phyloP scores from a whole-genome alignment of 2,329 filamentous ascomycete species.

The Sarocladium kiliense region DNA sequence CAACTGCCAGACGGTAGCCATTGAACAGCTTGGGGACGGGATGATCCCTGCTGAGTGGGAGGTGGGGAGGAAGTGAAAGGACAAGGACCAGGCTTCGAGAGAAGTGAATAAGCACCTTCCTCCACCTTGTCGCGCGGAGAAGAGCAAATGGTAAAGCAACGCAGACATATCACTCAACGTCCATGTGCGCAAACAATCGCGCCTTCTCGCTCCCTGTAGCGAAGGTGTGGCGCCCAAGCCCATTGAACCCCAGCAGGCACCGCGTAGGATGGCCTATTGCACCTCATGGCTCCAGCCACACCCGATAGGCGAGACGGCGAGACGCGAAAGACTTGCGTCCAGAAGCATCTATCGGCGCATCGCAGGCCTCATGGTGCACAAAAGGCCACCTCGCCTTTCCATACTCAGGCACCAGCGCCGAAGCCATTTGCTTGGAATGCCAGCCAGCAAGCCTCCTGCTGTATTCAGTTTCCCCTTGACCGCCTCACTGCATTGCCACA shows the following conservation, averaged over 20 bases:
- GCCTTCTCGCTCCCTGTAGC: not conserved
- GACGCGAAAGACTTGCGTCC: not conserved
- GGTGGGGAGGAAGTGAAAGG: not conserved
- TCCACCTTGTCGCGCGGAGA: not conserved
- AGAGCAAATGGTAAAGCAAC: not conserved
- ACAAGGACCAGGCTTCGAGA: not conserved
- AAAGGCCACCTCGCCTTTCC: not conserved
- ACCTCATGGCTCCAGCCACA: constrained; percentile 2
- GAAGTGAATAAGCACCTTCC: not conserved
- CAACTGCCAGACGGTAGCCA: not conserved
- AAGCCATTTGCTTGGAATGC: constrained; percentile 3
- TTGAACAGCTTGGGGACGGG: not conserved
- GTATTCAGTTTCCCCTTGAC: not conserved
- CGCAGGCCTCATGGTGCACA: not conserved
- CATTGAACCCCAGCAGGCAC: too few relatives aligned
- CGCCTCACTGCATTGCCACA: not conserved
- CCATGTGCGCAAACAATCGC: not conserved
- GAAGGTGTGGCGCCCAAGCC: not conserved
- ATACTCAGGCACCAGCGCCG: constrained; percentile 2
- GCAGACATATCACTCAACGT: not conserved
- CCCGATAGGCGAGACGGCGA: not conserved
- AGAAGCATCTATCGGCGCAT: not conserved
- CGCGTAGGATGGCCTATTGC: too few relatives aligned
- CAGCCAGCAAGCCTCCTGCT: not conserved
- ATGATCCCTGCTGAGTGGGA: constrained; percentile 1